Conservation (phyloP, 129 eudicot genomes). For the Artemisia tridentata region DNA sequence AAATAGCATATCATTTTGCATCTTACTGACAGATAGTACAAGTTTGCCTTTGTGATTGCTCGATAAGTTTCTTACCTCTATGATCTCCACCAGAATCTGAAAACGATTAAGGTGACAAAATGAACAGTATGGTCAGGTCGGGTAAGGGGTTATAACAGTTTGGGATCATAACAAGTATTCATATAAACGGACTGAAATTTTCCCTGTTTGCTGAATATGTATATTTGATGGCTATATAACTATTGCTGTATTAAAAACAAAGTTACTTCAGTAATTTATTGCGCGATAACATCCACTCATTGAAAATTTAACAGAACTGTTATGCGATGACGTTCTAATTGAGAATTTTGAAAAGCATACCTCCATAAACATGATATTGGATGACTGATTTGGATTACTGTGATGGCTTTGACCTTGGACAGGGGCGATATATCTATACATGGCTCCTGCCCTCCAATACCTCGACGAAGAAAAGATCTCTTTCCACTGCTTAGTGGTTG, state of each 20-base stretch:
- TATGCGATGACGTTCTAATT: background rate
- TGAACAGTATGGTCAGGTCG: background rate
- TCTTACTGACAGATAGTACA: slow-evolving; percentile 25
- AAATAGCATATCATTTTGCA: slow-evolving; percentile 24
- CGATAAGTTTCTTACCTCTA: slow-evolving; percentile 24
- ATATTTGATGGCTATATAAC: background rate
- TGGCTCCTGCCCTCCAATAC: slow-evolving; percentile 53
- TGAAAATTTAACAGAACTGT: background rate
- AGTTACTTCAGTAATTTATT: no score
- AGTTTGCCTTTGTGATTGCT: slow-evolving; percentile 21
- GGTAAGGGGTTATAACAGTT: background rate
- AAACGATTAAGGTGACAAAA: background rate
- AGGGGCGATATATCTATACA: slow-evolving; percentile 22
- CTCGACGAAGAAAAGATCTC: slow-evolving; percentile 28
- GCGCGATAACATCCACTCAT: no score
- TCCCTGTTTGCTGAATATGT: background rate
- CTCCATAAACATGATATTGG: slow-evolving; percentile 23
- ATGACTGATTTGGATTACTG: slow-evolving; percentile 2
- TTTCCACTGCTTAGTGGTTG: slow-evolving; percentile 43
- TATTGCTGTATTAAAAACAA: no score
- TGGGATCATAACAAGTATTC: background rate
- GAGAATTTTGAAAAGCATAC: background rate
- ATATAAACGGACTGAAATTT: background rate
- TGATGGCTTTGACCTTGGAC: background rate
- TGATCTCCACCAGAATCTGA: slow-evolving; percentile 32